These are phyloP conservation scores for Trichosporon sp. DNA, from an alignment of 1,284 basidiomycete species.

Conservation along the genomic window DNA sequence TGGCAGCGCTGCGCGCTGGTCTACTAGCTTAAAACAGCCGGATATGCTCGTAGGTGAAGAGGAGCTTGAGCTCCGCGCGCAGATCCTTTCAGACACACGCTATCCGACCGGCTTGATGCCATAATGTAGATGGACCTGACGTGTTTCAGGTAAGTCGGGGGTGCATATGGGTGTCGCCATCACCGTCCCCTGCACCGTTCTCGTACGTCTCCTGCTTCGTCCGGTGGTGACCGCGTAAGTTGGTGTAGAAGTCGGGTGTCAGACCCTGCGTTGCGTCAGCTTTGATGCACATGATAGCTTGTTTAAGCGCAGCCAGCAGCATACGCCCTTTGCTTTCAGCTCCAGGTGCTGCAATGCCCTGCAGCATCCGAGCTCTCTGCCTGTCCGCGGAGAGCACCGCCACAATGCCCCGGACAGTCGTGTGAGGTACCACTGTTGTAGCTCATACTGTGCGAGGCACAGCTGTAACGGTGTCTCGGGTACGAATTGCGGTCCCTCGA, in stretches of 20 bases:
- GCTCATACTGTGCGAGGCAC: slow-evolving; percentile 2
- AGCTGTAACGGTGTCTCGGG: slow-evolving; percentile 6
- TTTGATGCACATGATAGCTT: background rate
- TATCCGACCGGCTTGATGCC: background rate
- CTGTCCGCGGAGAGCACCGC: too few species aligned
- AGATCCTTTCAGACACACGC: background rate
- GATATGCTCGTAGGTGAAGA: background rate
- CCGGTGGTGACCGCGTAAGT: slow-evolving; percentile 54
- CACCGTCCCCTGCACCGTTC: slow-evolving; percentile 14
- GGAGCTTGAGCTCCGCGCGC: background rate
- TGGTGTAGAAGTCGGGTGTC: slow-evolving; percentile 64
- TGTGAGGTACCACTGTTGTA: background rate
- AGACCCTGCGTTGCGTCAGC: slow-evolving; percentile 51
- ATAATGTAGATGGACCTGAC: background rate
- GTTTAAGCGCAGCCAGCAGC: background rate
- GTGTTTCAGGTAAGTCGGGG: slow-evolving; percentile 30
- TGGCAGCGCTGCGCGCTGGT: background rate
- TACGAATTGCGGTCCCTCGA: background rate
- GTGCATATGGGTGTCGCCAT: slow-evolving; percentile 39
- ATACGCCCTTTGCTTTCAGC: background rate
- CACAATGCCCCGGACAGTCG: too few species aligned
- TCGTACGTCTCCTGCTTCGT: slow-evolving; percentile 10
- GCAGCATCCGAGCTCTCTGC: too few species aligned
- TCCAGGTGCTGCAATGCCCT: background rate
- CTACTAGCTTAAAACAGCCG: background rate